Percentiles rank a stretch among this genome's conserved stretches.
Conservation (phyloP, 495 filamentous ascomycete genomes). For the Neohortaea acidophila region DNA sequence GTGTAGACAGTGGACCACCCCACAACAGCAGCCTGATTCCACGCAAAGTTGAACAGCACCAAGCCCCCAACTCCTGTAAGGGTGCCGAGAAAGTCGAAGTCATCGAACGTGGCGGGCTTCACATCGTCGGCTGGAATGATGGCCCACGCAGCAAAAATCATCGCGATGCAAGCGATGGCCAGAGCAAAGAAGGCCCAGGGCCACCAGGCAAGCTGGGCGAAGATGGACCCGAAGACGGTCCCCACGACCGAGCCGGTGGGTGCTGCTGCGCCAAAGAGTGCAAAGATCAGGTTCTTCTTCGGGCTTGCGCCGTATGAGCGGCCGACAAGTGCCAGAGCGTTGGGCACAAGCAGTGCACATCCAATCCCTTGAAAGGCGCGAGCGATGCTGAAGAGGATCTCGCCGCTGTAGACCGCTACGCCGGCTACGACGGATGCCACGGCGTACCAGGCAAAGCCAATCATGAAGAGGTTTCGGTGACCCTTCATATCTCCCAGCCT, state of each 20-base stretch:
- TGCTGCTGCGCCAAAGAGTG: slow-evolving; percentile 46
- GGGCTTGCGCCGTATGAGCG: slow-evolving; percentile 36
- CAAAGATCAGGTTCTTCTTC: slow-evolving; percentile 49
- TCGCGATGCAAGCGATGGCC: slow-evolving; percentile 31
- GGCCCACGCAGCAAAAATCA: slow-evolving; percentile 29
- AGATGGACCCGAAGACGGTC: slow-evolving; percentile 34
- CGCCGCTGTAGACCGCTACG: slow-evolving; percentile 28
- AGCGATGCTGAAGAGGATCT: slow-evolving; percentile 26
- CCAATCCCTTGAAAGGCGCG: slow-evolving; percentile 28
- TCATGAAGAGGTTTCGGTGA: slow-evolving; percentile 9
- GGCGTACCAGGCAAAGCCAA: slow-evolving; percentile 19
- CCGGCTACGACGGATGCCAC: slow-evolving; percentile 33
- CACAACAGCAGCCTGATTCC: slow-evolving; percentile 43
- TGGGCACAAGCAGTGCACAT: slow-evolving; percentile 24
- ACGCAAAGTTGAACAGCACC: slow-evolving; percentile 36
- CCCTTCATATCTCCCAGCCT: slow-evolving; percentile 19
- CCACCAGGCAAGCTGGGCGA: slow-evolving; percentile 45
- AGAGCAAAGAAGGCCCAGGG: slow-evolving; percentile 50
- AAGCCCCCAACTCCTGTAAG: slow-evolving; percentile 39
- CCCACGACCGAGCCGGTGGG: slow-evolving; percentile 41
- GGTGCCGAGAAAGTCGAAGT: slow-evolving; percentile 38
- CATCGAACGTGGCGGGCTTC: slow-evolving; percentile 16
- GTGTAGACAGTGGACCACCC: slow-evolving; percentile 42
- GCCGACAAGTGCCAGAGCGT: slow-evolving; percentile 31
- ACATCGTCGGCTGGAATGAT: slow-evolving; percentile 33